phyloP scores from a whole-genome alignment of 306 rosid species.

The Amphicarpaea edgeworthii region DNA sequence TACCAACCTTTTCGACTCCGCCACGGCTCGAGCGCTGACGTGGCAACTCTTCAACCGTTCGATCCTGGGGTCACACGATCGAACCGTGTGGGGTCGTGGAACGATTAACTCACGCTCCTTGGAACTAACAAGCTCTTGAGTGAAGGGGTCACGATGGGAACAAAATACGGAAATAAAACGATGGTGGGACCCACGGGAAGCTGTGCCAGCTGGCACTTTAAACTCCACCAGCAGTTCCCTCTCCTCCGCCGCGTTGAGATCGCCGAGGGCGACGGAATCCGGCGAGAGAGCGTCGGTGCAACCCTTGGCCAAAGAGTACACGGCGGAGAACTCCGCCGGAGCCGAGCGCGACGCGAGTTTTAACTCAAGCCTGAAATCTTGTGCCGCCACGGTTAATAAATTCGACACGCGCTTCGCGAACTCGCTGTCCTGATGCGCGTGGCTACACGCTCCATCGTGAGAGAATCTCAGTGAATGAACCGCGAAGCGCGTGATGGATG shows the following conservation, averaged over 20 bases:
- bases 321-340: slow-evolving; percentile 62
- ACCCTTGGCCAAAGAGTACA: slow-evolving; percentile 53
- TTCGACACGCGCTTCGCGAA: slow-evolving; percentile 53
- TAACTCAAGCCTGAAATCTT: slow-evolving; percentile 69
- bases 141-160: slow-evolving; percentile 58
- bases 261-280: slow-evolving; percentile 52
- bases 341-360: slow-evolving; percentile 34
- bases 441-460: background rate
- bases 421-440: slow-evolving; percentile 49
- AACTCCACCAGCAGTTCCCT: slow-evolving; percentile 72
- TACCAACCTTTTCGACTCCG: slow-evolving; percentile 63
- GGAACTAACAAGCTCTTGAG: slow-evolving; percentile 60
- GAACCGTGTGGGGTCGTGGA: slow-evolving; percentile 65
- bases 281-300: slow-evolving; percentile 51
- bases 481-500: slow-evolving; percentile 62
- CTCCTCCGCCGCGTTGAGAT: slow-evolving; percentile 71
- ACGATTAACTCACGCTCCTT: slow-evolving; percentile 57
- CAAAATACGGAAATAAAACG: slow-evolving; percentile 64
- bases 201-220: slow-evolving; percentile 57
- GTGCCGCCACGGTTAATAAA: slow-evolving; percentile 64
- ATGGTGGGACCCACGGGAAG: slow-evolving; percentile 57
- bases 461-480: slow-evolving; percentile 45
- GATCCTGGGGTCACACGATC: slow-evolving; percentile 57
- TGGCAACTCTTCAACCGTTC: slow-evolving; percentile 69
- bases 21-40: slow-evolving; percentile 68